A percentile compares a stretch with the other conserved stretches of the same genome.
These are phyloP conservation scores for Cicer pinnatifidum DNA, from an alignment of 306 rosid species.

Conservation along the genomic window DNA sequence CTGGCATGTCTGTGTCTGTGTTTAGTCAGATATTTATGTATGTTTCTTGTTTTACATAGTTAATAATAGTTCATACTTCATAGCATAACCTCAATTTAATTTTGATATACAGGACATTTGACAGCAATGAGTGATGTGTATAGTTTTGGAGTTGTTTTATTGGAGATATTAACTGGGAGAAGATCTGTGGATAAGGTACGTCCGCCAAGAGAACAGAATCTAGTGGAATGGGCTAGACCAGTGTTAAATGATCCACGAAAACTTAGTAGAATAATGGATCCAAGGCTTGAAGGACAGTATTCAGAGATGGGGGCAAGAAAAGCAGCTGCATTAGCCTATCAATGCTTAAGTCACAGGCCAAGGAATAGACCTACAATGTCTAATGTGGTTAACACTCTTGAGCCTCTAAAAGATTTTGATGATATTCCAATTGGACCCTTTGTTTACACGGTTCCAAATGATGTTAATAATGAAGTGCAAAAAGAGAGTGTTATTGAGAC, in stretches of 20 bases:
- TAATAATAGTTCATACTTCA: background rate
- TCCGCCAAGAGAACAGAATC: slow-evolving; percentile 70
- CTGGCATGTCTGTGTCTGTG: background rate
- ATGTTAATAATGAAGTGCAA: slow-evolving; percentile 5
- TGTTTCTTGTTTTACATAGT: background rate
- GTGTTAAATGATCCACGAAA: slow-evolving; percentile 63
- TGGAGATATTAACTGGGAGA: slow-evolving; percentile 82
- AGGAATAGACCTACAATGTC: slow-evolving; percentile 77
- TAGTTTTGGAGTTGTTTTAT: slow-evolving; percentile 84
- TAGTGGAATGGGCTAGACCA: slow-evolving; percentile 88
- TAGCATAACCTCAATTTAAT: background rate
- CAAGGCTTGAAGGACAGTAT: slow-evolving; percentile 80
- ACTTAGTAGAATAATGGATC: slow-evolving; percentile 73
- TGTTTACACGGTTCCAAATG: slow-evolving; percentile 69
- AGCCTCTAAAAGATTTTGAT: slow-evolving; percentile 72
- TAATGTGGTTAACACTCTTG: slow-evolving; percentile 69
- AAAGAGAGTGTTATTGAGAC: slow-evolving; percentile 44
- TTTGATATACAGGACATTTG: slow-evolving; percentile 68
- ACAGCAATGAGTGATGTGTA: slow-evolving; percentile 95
- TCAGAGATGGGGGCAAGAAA: slow-evolving; percentile 80
- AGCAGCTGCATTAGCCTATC: slow-evolving; percentile 91
- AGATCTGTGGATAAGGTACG: slow-evolving; percentile 77
- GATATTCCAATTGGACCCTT: slow-evolving; percentile 74
- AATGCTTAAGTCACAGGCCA: slow-evolving; percentile 86
- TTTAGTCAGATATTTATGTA: background rate